These are phyloP conservation scores for Aureobasidium sp. DNA, from an alignment of 2,329 filamentous ascomycete genomes.

Conservation along the genomic window DNA sequence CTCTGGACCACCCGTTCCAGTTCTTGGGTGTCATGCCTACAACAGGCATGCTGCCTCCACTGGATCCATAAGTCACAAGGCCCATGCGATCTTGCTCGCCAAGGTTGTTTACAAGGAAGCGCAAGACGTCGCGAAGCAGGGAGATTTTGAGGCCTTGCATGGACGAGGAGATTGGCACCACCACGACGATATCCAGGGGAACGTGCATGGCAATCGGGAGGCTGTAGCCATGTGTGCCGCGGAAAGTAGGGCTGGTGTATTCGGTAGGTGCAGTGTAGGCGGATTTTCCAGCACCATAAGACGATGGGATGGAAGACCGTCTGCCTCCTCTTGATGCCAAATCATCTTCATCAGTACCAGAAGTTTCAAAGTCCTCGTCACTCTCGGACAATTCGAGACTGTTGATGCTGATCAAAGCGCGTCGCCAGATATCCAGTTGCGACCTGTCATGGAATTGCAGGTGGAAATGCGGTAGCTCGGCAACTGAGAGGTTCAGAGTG, in stretches of 20 bases:
- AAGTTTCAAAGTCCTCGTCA: slow-evolving; percentile 72
- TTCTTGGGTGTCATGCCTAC: slow-evolving; percentile 98
- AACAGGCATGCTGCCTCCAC: slow-evolving; percentile 82
- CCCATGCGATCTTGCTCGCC: slow-evolving; percentile 96
- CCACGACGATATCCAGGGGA: slow-evolving; percentile 89
- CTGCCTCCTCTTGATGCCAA: slow-evolving; percentile 45
- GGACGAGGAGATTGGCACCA: slow-evolving; percentile 93
- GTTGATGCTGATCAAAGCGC: slow-evolving; percentile 78
- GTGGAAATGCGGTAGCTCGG: slow-evolving; percentile 89
- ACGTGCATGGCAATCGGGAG: slow-evolving; percentile 62
- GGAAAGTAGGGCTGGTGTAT: slow-evolving; percentile 63
- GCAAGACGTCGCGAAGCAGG: slow-evolving; percentile 80
- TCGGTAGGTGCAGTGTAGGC: slow-evolving; percentile 85
- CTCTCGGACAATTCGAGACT: slow-evolving; percentile 53
- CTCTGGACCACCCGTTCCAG: slow-evolving; percentile 85
- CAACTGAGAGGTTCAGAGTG: slow-evolving; percentile 83
- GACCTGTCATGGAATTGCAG: slow-evolving; percentile 77
- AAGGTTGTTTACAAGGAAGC: slow-evolving; percentile 82
- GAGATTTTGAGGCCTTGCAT: slow-evolving; percentile 99
- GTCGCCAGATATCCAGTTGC: slow-evolving; percentile 85
- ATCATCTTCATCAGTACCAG: slow-evolving; percentile 84
- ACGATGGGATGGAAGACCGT: slow-evolving; percentile 71
- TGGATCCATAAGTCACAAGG: slow-evolving; percentile 92
- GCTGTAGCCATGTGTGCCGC: slow-evolving; percentile 38
- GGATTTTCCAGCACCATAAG: slow-evolving; percentile 74